phyloP scores from a whole-genome alignment of 2,329 filamentous ascomycete species.

The Trichoderma citrinoviride region DNA sequence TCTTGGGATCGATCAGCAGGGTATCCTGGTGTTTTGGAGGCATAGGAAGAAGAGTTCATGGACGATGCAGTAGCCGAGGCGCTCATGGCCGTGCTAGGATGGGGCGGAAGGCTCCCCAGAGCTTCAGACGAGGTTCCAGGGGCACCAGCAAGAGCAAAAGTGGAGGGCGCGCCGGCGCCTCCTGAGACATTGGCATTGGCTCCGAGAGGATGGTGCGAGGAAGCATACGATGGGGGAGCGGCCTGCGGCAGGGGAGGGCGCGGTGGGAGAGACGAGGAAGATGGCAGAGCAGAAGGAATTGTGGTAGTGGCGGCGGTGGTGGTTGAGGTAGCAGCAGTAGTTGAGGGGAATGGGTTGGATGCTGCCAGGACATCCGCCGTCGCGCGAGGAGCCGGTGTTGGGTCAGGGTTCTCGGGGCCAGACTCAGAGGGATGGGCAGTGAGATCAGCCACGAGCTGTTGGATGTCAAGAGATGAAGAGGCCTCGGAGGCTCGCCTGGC shows the following conservation, averaged over 20 bases:
- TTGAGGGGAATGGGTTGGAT: conserved; percentile 31
- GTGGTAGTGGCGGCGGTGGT: conserved; percentile 20
- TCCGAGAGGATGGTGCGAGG: conserved; percentile 38
- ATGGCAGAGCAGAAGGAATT: conserved; percentile 37
- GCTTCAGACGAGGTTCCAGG: conserved; percentile 35
- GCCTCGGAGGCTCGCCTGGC: conserved; percentile 32
- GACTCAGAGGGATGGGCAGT: conserved; percentile 35
- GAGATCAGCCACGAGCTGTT: conserved; percentile 43
- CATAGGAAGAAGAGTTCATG: conserved; percentile 35
- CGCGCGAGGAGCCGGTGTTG: conserved; percentile 28
- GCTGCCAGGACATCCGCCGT: conserved; percentile 30
- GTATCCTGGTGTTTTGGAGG: conserved; percentile 32
- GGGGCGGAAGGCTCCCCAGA: conserved; percentile 33
- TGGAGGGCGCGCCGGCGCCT: conserved; percentile 31
- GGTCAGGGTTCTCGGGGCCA: conserved; percentile 32
- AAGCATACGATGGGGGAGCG: conserved; percentile 38
- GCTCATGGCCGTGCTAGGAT: conserved; percentile 32
- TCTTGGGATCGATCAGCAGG: conserved; percentile 37
- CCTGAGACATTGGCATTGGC: conserved; percentile 34
- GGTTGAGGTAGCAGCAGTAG: background rate
- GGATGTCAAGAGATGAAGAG: conserved; percentile 37
- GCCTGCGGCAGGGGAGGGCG: conserved; percentile 44
- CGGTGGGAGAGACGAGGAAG: conserved; percentile 46
- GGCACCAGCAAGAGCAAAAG: conserved; percentile 35
- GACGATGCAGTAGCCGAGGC: conserved; percentile 30